Evolutionary conservation across 2,329 filamentous ascomycete species (phyloP), one percentile per base, ranked within the genome.

Genomic region (Aspergillus aculeatinus): DNA sequence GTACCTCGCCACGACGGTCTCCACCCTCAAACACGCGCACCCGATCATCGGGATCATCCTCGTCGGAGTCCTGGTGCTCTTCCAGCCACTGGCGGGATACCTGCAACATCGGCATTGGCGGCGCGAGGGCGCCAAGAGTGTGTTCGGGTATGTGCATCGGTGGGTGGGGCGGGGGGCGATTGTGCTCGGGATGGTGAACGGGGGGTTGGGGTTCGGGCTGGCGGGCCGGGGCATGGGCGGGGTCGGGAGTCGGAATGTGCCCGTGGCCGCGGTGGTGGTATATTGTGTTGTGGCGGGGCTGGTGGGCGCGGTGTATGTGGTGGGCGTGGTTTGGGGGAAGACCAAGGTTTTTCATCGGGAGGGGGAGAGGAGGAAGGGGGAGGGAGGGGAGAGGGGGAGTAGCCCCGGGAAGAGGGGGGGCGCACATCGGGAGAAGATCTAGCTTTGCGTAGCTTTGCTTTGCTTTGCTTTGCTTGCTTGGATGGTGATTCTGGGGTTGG

Each of bases 21-120:
- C 67, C 12, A 57, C 78, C 59, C 59, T 82, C 10, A 60, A 73
- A 51, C 68, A 73, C 48, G 72, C 80, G 49, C 84, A 86, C 62
- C 75, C 81, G 1, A 77, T 84, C 63, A 83, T 86, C 54, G 84
- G 84, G n/a, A 77, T 83, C 6, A 68, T 85, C 12, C 76, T 84
- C 3, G 72, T 86, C 42, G 71, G 72, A 0, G 63, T 76, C 5
- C 69, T 89, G 1, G 77, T 89, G 2, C 75, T 87, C 11, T 82
- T 88, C 63, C 82, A 85, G 62, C 84, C 83, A 0, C 68, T 80
- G 2, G 73, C 84, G 35, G 84, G 84, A 4, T 67, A 78, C 16
- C 60, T 83, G 2, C 84, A 86, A 62, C 84, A 86, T 65, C 60
- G 72, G 3, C 66, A 80, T 47, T 86, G 80, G 74, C 79, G 80